phyloP scores from a whole-genome alignment of 163 green algal genomes.

The Trebouxia gelatinosa region DNA sequence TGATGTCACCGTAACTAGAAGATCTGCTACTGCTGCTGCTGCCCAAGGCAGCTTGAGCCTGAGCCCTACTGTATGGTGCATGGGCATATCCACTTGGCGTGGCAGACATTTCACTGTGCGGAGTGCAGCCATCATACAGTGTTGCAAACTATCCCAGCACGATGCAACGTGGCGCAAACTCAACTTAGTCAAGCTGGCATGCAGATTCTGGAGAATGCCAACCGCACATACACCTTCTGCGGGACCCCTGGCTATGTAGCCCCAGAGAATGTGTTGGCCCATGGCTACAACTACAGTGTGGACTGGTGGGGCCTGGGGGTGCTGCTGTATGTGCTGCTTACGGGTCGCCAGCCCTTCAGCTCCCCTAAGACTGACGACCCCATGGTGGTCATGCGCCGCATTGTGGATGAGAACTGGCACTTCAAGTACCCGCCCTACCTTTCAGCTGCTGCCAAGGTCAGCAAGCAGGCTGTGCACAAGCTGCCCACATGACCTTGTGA shows the following conservation, averaged over 20 bases:
- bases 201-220: background rate
- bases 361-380: conserved; percentile 92
- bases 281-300: conserved; percentile 42
- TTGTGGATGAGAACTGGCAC: conserved; percentile 91
- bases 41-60: background rate
- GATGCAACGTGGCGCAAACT: no score
- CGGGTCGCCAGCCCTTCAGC: conserved; percentile 92
- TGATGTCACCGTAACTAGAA: no score
- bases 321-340: conserved; percentile 95
- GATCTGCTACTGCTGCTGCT: background rate
- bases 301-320: conserved; percentile 94
- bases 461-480: background rate
- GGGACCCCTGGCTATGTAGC: background rate
- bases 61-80: background rate
- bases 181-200: background rate
- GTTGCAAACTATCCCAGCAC: no score
- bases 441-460: conserved; percentile 67
- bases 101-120: no score
- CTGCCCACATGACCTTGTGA: no score
- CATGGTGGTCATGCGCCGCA: conserved; percentile 95
- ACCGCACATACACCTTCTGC: background rate
- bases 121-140: no score
- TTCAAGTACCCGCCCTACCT: conserved; percentile 95
- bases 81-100: no score
- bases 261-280: background rate